A percentile compares a stretch with the other conserved stretches of the same genome.
Evolutionary conservation across 2,329 filamentous ascomycete genomes (phyloP).

Genomic region (Trichoderma sp.): DNA sequence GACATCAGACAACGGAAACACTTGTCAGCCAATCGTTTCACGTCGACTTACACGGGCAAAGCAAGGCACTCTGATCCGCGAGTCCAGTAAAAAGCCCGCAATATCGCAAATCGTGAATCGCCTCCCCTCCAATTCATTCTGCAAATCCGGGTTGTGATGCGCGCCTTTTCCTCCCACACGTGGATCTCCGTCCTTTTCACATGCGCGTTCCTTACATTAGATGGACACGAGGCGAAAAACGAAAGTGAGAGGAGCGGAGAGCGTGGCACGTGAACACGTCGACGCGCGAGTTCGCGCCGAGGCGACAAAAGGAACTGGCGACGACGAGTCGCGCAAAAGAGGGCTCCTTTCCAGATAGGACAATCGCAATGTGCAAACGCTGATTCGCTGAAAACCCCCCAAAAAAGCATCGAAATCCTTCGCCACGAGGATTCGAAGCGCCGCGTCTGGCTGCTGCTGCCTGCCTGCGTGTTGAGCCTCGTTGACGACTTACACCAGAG

Average conservation of each 20-base stretch:
- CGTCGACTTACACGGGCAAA: too few relatives aligned
- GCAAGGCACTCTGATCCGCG: too few relatives aligned
- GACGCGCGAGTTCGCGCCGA: constrained; percentile 15
- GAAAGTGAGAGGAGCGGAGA: background rate
- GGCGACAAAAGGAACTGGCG: background rate
- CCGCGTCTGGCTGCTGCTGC: constrained; percentile 16
- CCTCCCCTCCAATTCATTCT: background rate
- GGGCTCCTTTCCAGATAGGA: background rate
- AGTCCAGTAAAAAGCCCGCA: too few relatives aligned
- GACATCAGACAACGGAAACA: too few relatives aligned
- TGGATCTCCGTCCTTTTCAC: background rate
- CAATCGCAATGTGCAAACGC: background rate
- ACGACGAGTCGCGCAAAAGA: background rate
- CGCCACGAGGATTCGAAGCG: constrained; percentile 5
- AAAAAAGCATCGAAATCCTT: background rate
- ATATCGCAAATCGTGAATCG: background rate
- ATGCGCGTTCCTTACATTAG: background rate
- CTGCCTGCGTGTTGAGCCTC: constrained; percentile 15
- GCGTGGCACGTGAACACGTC: constrained; percentile 16
- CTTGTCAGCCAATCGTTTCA: too few relatives aligned
- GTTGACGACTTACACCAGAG: background rate
- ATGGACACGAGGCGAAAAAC: too few relatives aligned
- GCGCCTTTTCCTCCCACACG: background rate
- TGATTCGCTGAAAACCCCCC: constrained; percentile 4
- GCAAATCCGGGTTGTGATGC: background rate